These are phyloP conservation scores for Wickerhamiella vanderwaltii DNA, from an alignment of 805 yeast species.

Conservation along the genomic window DNA sequence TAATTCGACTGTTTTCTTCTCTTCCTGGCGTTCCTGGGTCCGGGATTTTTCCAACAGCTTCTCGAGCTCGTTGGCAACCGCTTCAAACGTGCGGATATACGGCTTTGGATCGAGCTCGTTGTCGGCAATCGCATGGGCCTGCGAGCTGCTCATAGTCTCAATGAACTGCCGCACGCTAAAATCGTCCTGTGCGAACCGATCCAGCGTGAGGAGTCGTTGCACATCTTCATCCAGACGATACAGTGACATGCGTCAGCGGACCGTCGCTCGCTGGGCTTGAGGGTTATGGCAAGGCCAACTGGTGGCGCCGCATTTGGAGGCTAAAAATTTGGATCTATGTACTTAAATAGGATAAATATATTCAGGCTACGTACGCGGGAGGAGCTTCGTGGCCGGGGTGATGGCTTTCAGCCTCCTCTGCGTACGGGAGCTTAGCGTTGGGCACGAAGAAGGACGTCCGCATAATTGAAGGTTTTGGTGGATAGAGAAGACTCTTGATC, in stretches of 20 bases:
- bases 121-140: slow-evolving; percentile 29
- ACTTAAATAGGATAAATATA: no score
- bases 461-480: background rate
- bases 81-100: slow-evolving; percentile 83
- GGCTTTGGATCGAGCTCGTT: slow-evolving; percentile 74
- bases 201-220: slow-evolving; percentile 24
- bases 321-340: no score
- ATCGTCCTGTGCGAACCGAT: slow-evolving; percentile 25
- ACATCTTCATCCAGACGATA: slow-evolving; percentile 27
- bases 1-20: slow-evolving; percentile 43
- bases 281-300: no score
- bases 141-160: slow-evolving; percentile 64
- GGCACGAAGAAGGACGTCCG: slow-evolving; percentile 5
- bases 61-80: slow-evolving; percentile 61
- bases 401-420: background rate
- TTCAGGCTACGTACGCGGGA: slow-evolving; percentile 1
- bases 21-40: slow-evolving; percentile 39
- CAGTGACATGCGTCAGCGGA: slow-evolving; percentile 18
- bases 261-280: no score
- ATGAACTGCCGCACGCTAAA: slow-evolving; percentile 68
- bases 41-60: slow-evolving; percentile 46
- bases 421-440: slow-evolving; percentile 1
- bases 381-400: background rate
- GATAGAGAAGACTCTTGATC: slow-evolving; percentile 4
- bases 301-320: no score